Conservation (phyloP, 176 grass and related monocot genomes). For the Bothriochloa decipiens region DNA sequence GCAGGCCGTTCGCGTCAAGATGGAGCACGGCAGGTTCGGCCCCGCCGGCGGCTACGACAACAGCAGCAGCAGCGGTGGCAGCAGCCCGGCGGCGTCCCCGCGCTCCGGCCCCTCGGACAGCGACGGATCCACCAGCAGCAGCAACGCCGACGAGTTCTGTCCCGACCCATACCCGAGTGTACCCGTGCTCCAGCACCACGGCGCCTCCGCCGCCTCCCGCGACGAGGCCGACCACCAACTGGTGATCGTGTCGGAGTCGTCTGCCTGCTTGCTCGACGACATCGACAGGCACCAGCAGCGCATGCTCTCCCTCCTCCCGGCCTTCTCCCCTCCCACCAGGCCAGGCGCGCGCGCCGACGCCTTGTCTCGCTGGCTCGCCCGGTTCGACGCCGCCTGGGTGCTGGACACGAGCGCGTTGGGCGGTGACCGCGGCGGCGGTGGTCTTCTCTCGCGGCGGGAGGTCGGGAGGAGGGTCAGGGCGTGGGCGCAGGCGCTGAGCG, state of each 20-base stretch:
- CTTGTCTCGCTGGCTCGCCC: slow-evolving; percentile 37
- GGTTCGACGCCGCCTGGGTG: slow-evolving; percentile 43
- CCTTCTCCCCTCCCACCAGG: slow-evolving; percentile 12
- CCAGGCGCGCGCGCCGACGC: background rate
- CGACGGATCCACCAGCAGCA: slow-evolving; percentile 33
- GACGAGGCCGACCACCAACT: background rate
- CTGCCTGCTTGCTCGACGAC: slow-evolving; percentile 27
- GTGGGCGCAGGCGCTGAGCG: slow-evolving; percentile 33
- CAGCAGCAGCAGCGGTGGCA: slow-evolving; percentile 6
- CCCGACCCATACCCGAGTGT: background rate
- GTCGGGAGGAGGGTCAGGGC: slow-evolving; percentile 30
- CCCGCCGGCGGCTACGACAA: background rate
- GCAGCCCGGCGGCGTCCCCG: slow-evolving; percentile 22
- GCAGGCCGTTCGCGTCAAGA: background rate
- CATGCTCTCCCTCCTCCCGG: slow-evolving; percentile 38
- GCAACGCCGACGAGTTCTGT: slow-evolving; percentile 41
- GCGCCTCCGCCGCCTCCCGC: background rate
- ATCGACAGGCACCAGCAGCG: slow-evolving; percentile 42
- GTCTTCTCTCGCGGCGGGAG: slow-evolving; percentile 34
- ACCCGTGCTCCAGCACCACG: background rate
- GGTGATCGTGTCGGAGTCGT: background rate
- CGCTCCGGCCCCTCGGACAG: slow-evolving; percentile 39
- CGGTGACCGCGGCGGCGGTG: background rate
- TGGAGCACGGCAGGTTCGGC: slow-evolving; percentile 1
- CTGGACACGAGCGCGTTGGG: background rate